phyloP scores from a whole-genome alignment of 2,329 filamentous ascomycete genomes.

The Fusarium poae region DNA sequence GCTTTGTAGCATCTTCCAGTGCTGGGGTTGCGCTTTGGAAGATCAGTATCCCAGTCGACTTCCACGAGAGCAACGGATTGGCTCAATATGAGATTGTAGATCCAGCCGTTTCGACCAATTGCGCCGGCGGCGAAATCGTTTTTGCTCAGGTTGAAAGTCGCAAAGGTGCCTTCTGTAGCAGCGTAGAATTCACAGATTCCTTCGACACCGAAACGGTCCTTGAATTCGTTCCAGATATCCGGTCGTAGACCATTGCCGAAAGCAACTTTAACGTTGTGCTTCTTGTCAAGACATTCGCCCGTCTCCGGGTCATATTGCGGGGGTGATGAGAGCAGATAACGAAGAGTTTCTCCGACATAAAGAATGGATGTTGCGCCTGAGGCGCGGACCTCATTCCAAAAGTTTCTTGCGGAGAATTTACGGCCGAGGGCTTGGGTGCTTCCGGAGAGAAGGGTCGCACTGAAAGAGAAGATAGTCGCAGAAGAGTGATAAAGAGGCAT shows the following conservation, averaged over 20 bases:
- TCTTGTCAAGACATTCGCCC: constrained; percentile 76
- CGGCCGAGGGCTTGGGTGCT: constrained; percentile 78
- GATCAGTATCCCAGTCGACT: constrained; percentile 78
- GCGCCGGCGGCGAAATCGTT: constrained; percentile 83
- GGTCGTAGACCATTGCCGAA: constrained; percentile 89
- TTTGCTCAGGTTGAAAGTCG: constrained; percentile 77
- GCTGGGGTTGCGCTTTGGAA: constrained; percentile 73
- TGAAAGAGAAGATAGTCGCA: constrained; percentile 77
- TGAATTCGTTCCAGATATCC: constrained; percentile 87
- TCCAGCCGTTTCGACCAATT: constrained; percentile 77
- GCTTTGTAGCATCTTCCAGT: constrained; percentile 77
- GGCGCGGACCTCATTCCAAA: constrained; percentile 81
- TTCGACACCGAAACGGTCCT: constrained; percentile 81
- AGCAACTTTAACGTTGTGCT: constrained; percentile 78
- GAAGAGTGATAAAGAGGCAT: constrained; percentile 94
- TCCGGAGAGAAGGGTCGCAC: constrained; percentile 69
- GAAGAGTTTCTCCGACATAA: constrained; percentile 89
- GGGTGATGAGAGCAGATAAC: constrained; percentile 80
- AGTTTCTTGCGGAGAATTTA: constrained; percentile 81
- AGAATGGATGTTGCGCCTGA: constrained; percentile 81
- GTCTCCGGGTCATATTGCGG: constrained; percentile 72
- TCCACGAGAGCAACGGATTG: constrained; percentile 70
- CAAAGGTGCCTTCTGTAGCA: constrained; percentile 78
- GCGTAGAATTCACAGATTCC: constrained; percentile 85
- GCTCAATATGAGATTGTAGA: constrained; percentile 69